These are phyloP conservation scores for Sugiyamaella floridensis DNA, from an alignment of 805 yeast genomes.

Conservation along the genomic window DNA sequence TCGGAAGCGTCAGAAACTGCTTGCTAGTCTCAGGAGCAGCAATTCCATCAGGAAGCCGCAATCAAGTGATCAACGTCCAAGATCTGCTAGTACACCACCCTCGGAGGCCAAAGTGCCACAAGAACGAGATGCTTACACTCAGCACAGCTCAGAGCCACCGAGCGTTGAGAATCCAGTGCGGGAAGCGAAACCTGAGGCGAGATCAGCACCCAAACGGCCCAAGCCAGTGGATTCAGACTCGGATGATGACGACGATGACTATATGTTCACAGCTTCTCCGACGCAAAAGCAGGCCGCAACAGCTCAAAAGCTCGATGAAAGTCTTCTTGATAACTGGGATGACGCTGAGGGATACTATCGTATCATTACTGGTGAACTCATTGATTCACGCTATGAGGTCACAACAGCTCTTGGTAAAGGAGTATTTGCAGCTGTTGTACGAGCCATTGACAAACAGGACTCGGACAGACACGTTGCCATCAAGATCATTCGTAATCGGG, in stretches of 20 bases:
- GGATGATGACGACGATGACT: conserved; percentile 23
- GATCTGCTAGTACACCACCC: too few species aligned
- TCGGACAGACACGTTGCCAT: conserved; percentile 37
- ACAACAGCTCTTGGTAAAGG: conserved; percentile 30
- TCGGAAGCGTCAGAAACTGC: conserved; percentile 16
- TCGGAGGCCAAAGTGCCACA: neutral
- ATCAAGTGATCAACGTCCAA: too few species aligned
- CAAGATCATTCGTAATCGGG: conserved; percentile 59
- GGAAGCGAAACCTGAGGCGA: neutral
- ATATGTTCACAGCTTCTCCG: conserved; percentile 20
- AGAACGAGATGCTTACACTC: neutral
- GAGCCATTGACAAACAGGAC: conserved; percentile 23
- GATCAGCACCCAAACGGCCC: neutral
- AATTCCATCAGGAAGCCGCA: too few species aligned
- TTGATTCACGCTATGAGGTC: conserved; percentile 27
- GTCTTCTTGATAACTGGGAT: conserved; percentile 29
- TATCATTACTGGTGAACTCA: conserved; percentile 28
- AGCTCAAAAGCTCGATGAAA: conserved; percentile 17
- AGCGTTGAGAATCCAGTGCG: neutral
- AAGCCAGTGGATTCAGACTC: conserved; percentile 9
- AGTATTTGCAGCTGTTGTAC: conserved; percentile 30
- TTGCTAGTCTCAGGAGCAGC: conserved; percentile 3
- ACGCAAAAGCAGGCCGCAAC: neutral
- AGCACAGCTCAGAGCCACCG: neutral
- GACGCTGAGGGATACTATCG: conserved; percentile 32